phyloP scores from a whole-genome alignment of 345 rosid species.

The Salix exigua region DNA sequence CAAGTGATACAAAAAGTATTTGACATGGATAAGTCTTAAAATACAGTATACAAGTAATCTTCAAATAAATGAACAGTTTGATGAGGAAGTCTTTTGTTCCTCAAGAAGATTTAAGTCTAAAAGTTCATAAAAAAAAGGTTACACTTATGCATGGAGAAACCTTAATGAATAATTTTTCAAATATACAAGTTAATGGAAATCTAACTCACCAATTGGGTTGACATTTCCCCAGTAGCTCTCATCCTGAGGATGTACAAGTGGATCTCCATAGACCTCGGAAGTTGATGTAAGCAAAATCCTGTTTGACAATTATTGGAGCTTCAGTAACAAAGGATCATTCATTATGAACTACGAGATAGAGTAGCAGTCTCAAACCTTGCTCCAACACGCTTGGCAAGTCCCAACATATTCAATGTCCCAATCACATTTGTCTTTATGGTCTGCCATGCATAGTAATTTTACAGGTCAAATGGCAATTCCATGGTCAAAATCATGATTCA shows the following conservation, averaged over 20 bases:
- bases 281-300: constrained; percentile 94
- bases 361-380: constrained; percentile 55
- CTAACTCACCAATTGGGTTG: constrained; percentile 74
- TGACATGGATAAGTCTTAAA: background rate
- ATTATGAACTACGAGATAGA: background rate
- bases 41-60: background rate
- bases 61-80: background rate
- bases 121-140: background rate
- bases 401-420: constrained; percentile 92
- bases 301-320: constrained; percentile 6
- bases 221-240: constrained; percentile 98
- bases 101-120: background rate
- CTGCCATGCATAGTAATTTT: constrained; percentile 28
- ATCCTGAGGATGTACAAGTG: constrained; percentile 78
- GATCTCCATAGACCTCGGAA: constrained; percentile 95
- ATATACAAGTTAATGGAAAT: background rate
- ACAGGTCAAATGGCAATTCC: background rate
- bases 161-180: background rate
- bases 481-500: background rate
- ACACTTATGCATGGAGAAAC: background rate
- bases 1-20: background rate
- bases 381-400: constrained; percentile 97
- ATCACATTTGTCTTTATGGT: constrained; percentile 97
- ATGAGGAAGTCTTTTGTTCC: background rate
- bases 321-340: background rate